A percentile compares a stretch with the other conserved stretches of the same genome.
phyloP scores from a whole-genome alignment of 1,139 yeast genomes.

The Taphrina flavorubra region DNA sequence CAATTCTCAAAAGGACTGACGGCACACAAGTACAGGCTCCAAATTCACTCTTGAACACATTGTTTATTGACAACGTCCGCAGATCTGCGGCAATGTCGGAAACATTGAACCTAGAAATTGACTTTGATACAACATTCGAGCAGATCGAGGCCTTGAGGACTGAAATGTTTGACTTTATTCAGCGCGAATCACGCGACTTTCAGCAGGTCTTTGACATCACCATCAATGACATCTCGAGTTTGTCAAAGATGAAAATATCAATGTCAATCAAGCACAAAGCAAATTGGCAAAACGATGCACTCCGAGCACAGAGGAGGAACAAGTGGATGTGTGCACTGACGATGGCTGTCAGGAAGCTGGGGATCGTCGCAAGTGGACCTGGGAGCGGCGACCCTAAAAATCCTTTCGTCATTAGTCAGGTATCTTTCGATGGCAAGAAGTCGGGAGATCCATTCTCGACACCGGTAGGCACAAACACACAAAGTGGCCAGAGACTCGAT shows the following conservation, averaged over 20 bases:
- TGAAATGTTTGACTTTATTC: slow-evolving; percentile 50
- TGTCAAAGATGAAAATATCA: slow-evolving; percentile 51
- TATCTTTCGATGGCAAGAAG: slow-evolving; percentile 3
- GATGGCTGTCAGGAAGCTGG: slow-evolving; percentile 42
- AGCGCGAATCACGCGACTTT: slow-evolving; percentile 53
- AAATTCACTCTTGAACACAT: slow-evolving; percentile 53
- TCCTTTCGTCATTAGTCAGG: slow-evolving; percentile 25
- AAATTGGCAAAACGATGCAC: slow-evolving; percentile 52
- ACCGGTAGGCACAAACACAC: neutral
- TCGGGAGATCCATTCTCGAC: slow-evolving; percentile 4
- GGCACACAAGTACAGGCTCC: slow-evolving; percentile 53
- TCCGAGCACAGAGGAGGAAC: slow-evolving; percentile 45
- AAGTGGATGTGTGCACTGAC: slow-evolving; percentile 44
- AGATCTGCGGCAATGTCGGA: slow-evolving; percentile 53
- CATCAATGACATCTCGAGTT: slow-evolving; percentile 51
- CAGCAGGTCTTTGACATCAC: slow-evolving; percentile 51
- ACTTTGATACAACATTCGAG: slow-evolving; percentile 52
- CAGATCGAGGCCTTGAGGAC: slow-evolving; percentile 51
- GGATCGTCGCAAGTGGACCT: slow-evolving; percentile 43
- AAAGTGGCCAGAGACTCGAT: neutral
- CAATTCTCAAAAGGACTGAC: slow-evolving; percentile 51
- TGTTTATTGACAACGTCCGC: slow-evolving; percentile 54
- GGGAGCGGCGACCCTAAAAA: slow-evolving; percentile 39
- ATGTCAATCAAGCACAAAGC: slow-evolving; percentile 50
- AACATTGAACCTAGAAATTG: slow-evolving; percentile 44